Base-by-base conservation (phyloP, 805 yeast species). In the Metschnikowia sp. region DNA sequence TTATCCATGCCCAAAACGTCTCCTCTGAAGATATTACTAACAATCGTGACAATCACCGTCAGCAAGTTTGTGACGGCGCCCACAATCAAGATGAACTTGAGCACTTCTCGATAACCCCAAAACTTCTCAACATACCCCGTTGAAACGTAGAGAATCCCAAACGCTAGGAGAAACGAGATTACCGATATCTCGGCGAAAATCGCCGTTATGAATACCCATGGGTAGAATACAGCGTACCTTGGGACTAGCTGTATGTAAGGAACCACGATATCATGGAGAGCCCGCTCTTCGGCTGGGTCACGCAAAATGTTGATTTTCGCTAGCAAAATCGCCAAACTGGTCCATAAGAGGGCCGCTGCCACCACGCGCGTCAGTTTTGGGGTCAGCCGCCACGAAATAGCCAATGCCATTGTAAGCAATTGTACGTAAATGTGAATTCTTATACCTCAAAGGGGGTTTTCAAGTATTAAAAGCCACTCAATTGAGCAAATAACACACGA, bases 221-320 rank as follows among this genome's bases (percentile, higher is more conserved):
- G 90, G 51, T 80, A 70, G 45, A 65, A 69, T 3, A 83, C 55
- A 0, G 82, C 72, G 44, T 74, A 69, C 26, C 74, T 64, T 10
- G 92, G 91, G 6, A 86, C 77, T 63, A 86, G 69, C 64, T 86
- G 89, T 36, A 86, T 56, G 34, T 67, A 67, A 1, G 87, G 89
- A 7, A 82, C 76, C 15, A 71, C 61, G 31, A 83, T 68, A 30
- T 71, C 69, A 38, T 68, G 69, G 69, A 18, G 37, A 37, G 38
- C 58, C 28, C 33, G 49, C 47, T 7, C 32, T 35, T 40, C 53
- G 32, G 32, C 48, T 44, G 42, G 37, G 31, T 36, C 38, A 42
- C 40, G 35, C 22, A 42, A 18, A 30, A 3, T 65, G 49, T 42
- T 62, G 15, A 66, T 56, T 56, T 80, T 77, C 33, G 79, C 57